These are phyloP conservation scores for Fusarium paranaense DNA, from an alignment of 2,329 filamentous ascomycete genomes.

Conservation along the genomic window DNA sequence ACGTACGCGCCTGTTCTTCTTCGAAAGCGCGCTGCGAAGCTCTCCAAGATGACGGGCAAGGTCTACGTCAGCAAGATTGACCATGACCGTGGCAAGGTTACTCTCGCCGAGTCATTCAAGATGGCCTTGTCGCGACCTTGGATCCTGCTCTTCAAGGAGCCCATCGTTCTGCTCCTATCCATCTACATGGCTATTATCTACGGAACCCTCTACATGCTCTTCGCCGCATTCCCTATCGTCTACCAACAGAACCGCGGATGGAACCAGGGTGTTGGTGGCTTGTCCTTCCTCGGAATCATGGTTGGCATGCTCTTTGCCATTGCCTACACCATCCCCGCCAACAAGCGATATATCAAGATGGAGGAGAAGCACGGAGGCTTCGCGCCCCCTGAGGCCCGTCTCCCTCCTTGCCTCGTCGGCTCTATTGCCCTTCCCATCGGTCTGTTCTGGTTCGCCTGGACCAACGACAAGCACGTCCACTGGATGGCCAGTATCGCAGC, in stretches of 20 bases:
- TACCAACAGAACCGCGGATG: conserved; percentile 63
- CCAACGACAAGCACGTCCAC: conserved; percentile 62
- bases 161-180: conserved; percentile 83
- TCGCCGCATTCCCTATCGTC: conserved; percentile 74
- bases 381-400: conserved; percentile 32
- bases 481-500: conserved; percentile 60
- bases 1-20: conserved; percentile 85
- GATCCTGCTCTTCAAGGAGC: conserved; percentile 66
- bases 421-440: conserved; percentile 42
- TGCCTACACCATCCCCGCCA: conserved; percentile 31
- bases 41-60: conserved; percentile 34
- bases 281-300: conserved; percentile 38
- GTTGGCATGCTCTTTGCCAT: conserved; percentile 34
- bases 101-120: conserved; percentile 60
- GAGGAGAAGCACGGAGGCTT: conserved; percentile 33
- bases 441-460: conserved; percentile 72
- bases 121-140: conserved; percentile 74
- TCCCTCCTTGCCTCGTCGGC: conserved; percentile 26
- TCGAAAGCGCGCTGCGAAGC: conserved; percentile 27
- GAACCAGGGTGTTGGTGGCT: conserved; percentile 30
- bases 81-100: conserved; percentile 47
- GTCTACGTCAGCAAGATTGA: conserved; percentile 35
- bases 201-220: conserved; percentile 78
- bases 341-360: conserved; percentile 33
- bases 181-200: conserved; percentile 86